These are phyloP conservation scores for Themeda triandra DNA, from an alignment of 176 grass and related monocot genomes.

Conservation along the genomic window DNA sequence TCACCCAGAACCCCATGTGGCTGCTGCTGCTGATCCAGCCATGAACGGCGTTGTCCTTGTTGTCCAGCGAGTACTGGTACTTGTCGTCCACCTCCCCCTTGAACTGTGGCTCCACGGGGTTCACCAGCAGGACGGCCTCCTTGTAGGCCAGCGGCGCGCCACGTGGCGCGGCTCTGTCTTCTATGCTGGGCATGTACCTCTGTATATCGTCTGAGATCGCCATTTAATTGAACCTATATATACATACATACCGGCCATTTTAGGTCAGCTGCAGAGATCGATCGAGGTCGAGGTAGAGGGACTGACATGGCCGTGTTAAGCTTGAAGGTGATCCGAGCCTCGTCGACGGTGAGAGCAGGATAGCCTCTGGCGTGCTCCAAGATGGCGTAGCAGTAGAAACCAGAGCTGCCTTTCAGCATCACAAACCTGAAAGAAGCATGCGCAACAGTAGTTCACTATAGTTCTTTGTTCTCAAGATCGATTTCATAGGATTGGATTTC, in stretches of 20 bases:
- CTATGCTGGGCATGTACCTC: constrained; percentile 48
- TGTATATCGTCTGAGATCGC: constrained; percentile 63
- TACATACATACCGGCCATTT: background rate
- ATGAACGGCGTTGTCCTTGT: constrained; percentile 52
- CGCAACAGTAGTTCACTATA: background rate
- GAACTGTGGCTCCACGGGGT: constrained; percentile 46
- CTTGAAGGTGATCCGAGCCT: constrained; percentile 50
- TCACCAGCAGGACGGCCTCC: constrained; percentile 53
- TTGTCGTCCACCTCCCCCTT: constrained; percentile 93
- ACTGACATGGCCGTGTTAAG: constrained; percentile 28
- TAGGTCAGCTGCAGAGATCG: background rate
- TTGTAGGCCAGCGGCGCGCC: constrained; percentile 50
- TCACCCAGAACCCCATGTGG: constrained; percentile 66
- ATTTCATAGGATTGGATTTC: background rate
- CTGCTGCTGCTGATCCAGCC: constrained; percentile 52
- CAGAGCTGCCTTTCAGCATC: constrained; percentile 56
- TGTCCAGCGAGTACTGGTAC: constrained; percentile 53
- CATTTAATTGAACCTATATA: constrained; percentile 66
- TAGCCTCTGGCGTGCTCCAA: constrained; percentile 41
- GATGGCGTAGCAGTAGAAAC: constrained; percentile 75
- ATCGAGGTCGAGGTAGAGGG: too few relatives aligned
- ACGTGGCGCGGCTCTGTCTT: constrained; percentile 23
- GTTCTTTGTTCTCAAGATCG: background rate
- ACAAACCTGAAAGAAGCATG: constrained; percentile 49
- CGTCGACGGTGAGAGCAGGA: constrained; percentile 30